A percentile compares a stretch with the other conserved stretches of the same genome.
phyloP scores from a whole-genome alignment of 108 stramenopile genomes.

The Skeletonema potamos region DNA sequence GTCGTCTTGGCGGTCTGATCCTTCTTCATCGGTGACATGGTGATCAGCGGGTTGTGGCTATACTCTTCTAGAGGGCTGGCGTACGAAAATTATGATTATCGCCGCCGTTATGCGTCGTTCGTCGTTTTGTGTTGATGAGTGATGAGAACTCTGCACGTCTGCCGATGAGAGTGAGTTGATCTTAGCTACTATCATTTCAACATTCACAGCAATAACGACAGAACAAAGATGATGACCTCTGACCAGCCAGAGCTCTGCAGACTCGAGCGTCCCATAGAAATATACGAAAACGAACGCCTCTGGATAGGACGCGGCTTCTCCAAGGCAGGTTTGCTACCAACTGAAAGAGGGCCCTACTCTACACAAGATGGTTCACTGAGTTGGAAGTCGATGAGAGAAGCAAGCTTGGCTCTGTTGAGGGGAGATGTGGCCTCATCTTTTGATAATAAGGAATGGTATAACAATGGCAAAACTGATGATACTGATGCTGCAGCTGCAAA shows the following conservation, averaged over 20 bases:
- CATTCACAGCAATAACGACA: no score
- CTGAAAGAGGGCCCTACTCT: constrained; percentile 55
- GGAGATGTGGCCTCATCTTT: background rate
- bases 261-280: constrained; percentile 30
- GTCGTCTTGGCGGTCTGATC: background rate
- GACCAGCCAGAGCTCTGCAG: background rate
- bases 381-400: constrained; percentile 57
- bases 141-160: no score
- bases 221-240: constrained; percentile 17
- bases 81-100: no score
- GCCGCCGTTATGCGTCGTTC: no score
- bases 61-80: no score
- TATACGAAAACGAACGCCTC: constrained; percentile 65
- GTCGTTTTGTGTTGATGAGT: no score
- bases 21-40: background rate
- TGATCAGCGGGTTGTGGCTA: no score
- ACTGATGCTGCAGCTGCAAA: background rate
- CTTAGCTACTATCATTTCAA: no score
- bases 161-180: no score
- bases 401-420: constrained; percentile 42
- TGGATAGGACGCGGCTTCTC: constrained; percentile 69
- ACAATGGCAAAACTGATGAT: background rate
- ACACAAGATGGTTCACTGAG: constrained; percentile 53
- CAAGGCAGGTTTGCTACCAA: constrained; percentile 55
- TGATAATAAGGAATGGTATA: background rate